A percentile compares a stretch with the other conserved stretches of the same genome.
These are phyloP conservation scores for Anastatica hierochuntica DNA, from an alignment of 345 rosid genomes.

Conservation along the genomic window DNA sequence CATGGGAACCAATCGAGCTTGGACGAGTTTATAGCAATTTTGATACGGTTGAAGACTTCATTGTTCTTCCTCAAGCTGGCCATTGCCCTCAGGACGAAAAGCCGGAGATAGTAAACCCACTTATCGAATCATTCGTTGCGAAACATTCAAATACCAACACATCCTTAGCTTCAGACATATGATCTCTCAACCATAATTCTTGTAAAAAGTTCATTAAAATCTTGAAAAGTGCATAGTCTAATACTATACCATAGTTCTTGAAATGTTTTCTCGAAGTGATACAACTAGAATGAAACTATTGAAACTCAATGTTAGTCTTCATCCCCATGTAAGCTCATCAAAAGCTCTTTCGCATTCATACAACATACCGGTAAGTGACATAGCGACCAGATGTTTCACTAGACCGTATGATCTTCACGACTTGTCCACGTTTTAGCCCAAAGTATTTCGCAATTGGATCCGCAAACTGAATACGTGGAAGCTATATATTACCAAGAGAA, in stretches of 20 bases:
- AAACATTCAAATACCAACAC: slow-evolving; percentile 31
- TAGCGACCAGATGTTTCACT: slow-evolving; percentile 72
- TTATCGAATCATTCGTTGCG: slow-evolving; percentile 64
- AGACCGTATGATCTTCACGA: slow-evolving; percentile 60
- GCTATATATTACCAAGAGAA: slow-evolving; percentile 26
- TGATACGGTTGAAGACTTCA: slow-evolving; percentile 58
- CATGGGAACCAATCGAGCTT: slow-evolving; percentile 84
- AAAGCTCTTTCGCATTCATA: slow-evolving; percentile 21
- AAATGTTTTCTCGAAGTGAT: too few relatives aligned
- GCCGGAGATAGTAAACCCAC: slow-evolving; percentile 79
- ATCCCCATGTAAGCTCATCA: too few relatives aligned
- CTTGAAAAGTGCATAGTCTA: too few relatives aligned
- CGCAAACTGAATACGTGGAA: slow-evolving; percentile 52
- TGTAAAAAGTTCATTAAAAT: too few relatives aligned
- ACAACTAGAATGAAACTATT: too few relatives aligned
- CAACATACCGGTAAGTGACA: slow-evolving; percentile 54
- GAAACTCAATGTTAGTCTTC: too few relatives aligned
- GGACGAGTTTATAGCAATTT: slow-evolving; percentile 56
- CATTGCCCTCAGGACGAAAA: slow-evolving; percentile 96
- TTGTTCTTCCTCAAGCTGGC: slow-evolving; percentile 66
- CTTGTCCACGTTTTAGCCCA: slow-evolving; percentile 63
- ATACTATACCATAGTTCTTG: too few relatives aligned
- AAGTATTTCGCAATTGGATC: slow-evolving; percentile 65
- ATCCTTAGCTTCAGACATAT: neutral
- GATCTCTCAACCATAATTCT: too few relatives aligned